These are phyloP conservation scores for Backusella tarrabulga DNA, from an alignment of 192 early-diverging fungal species.

Conservation along the genomic window DNA sequence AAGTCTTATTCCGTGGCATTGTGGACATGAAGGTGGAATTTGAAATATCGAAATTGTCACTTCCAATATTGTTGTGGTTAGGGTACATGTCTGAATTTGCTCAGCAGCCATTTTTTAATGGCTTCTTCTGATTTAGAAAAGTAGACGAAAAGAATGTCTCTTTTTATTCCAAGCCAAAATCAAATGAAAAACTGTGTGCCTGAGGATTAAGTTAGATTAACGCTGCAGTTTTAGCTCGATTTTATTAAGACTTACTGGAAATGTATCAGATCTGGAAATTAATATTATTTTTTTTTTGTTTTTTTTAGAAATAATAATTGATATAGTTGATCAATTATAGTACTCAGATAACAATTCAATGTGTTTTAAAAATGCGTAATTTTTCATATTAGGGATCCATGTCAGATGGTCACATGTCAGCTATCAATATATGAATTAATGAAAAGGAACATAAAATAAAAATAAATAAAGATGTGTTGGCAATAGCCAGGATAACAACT, in stretches of 20 bases:
- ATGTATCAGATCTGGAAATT: conserved; percentile 3
- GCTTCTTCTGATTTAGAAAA: not conserved
- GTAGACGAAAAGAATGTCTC: not conserved
- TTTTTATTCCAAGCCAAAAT: not conserved
- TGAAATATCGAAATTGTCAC: not conserved
- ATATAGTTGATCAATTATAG: not conserved
- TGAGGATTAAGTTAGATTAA: not conserved
- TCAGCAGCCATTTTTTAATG: not conserved
- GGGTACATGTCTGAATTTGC: not conserved
- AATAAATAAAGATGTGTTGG: not conserved
- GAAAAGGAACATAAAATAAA: not conserved
- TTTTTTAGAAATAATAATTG: not conserved
- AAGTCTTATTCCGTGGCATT: not conserved
- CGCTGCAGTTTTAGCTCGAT: not conserved
- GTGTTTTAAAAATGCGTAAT: not conserved
- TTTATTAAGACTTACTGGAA: not conserved
- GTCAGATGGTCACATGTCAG: not conserved
- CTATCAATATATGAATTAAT: not conserved
- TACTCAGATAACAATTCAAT: not conserved
- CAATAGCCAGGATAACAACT: not conserved
- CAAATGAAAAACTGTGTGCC: not conserved
- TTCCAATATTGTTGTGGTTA: not conserved
- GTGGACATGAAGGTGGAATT: not conserved
- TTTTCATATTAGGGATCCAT: not conserved
- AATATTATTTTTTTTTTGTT: not conserved